Conservation (phyloP, 2,329 filamentous ascomycete genomes). For the Basipetospora sp. region DNA sequence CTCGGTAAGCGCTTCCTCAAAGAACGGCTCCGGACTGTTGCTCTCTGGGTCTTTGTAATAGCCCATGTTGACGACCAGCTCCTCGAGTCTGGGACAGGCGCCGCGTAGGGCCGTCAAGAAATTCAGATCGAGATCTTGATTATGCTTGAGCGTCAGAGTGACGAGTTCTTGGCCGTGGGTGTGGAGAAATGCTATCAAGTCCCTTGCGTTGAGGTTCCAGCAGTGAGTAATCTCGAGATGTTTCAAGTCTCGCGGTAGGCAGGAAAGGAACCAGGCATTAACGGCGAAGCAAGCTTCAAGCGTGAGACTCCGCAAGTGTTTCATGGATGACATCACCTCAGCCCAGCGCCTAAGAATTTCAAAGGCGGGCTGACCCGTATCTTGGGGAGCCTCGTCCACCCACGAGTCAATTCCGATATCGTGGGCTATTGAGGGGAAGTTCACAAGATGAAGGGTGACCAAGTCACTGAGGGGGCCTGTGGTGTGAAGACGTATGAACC, state of each 20-base stretch:
- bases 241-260: constrained; percentile 50
- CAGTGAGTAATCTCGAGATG: constrained; percentile 67
- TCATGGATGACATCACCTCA: constrained; percentile 30
- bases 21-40: constrained; percentile 60
- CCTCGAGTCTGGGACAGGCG: constrained; percentile 55
- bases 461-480: constrained; percentile 21
- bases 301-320: constrained; percentile 49
- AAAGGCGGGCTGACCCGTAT: too few relatives aligned
- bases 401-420: too few relatives aligned
- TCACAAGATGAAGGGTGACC: constrained; percentile 44
- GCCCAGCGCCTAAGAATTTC: constrained; percentile 8
- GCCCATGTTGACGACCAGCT: constrained; percentile 61
- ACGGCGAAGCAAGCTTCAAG: constrained; percentile 64
- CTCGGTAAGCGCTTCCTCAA: constrained; percentile 49
- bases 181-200: constrained; percentile 49
- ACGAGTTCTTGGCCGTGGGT: constrained; percentile 54
- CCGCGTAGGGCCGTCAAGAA: constrained; percentile 55
- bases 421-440: constrained; percentile 28
- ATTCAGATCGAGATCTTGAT: constrained; percentile 59
- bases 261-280: constrained; percentile 51
- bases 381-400: too few relatives aligned
- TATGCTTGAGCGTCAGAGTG: constrained; percentile 59
- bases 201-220: constrained; percentile 53
- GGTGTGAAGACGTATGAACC: constrained; percentile 6
- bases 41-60: constrained; percentile 60